Evolutionary conservation across 495 filamentous ascomycete genomes (phyloP), one percentile per base, ranked within the genome.

Genomic region (Hypoxylon lienhwacheense): DNA sequence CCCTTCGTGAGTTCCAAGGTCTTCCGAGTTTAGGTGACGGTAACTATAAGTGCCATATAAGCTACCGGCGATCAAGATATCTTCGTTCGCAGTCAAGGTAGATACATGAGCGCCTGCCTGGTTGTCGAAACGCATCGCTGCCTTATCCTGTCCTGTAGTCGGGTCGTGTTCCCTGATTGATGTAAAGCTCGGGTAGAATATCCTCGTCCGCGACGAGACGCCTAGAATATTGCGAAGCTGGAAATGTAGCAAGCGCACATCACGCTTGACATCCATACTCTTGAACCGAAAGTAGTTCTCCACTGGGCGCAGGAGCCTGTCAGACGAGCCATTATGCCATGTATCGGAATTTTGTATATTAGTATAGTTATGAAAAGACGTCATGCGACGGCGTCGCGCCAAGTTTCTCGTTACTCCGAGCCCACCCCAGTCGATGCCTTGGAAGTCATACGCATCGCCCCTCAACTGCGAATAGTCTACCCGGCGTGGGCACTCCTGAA

Each of bases 211-310:
- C 7, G 86, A 87, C 12, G 83, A 80, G 39, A 84, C 80, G 2
- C 85, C 85, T 50, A 97, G 76, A 1, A 93, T 70, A 65, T 96
- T 92, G 37, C 92, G 88, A 11, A 97, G 80, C 61, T 97, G 92
- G 60, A 95, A 96, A 68, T 97, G 92, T 26, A 86, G 74, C 17
- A 92, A 71, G 20, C 79, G 78, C 14, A 88, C 79, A 32, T 82
- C 78, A 20, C 80, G 78, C 26, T 73, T 69, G 2, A 87, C 82
- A 49, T 87, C 79, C 82, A 90, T 90, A 20, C 81, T 76, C 14
- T 81, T 80, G 55, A 86, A 93, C 11, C 77, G 74, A 70, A 89
- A 92, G 66, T 79, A 89, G 52, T 77, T 78, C 20, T 79, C 78
- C 5, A 64, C 70, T 31, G 73, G 70, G 1, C 68, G 68, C 16